phyloP scores from a whole-genome alignment of 768 basidiomycete genomes.

The Amanita inopinata region DNA sequence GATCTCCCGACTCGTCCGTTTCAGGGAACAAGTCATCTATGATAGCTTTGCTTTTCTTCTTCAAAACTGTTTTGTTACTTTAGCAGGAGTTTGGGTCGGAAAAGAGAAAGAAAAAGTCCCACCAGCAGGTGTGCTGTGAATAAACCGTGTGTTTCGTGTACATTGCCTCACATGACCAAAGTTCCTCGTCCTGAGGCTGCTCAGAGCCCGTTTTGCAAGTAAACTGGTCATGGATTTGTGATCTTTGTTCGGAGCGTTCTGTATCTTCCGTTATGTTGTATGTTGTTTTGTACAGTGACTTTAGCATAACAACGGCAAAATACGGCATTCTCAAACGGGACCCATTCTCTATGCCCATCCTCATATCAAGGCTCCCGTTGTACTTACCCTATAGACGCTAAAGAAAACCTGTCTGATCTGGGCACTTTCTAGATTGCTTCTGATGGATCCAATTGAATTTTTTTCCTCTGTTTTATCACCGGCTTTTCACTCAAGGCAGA shows the following conservation, averaged over 20 bases:
- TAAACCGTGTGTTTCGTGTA: neutral
- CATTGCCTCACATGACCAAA: neutral
- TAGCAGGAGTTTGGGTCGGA: neutral
- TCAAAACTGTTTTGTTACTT: slow-evolving; percentile 16
- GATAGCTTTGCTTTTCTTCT: slow-evolving; percentile 21
- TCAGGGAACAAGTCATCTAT: slow-evolving; percentile 25
- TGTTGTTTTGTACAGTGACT: neutral
- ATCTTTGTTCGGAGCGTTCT: neutral
- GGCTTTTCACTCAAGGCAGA: no score
- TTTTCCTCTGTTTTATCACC: no score
- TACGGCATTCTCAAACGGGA: neutral
- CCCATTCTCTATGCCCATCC: slow-evolving; percentile 32
- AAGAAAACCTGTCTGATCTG: no score
- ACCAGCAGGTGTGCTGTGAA: slow-evolving; percentile 3
- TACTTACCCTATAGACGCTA: no score
- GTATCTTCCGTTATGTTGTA: neutral
- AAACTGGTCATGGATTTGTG: slow-evolving; percentile 4
- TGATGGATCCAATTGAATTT: no score
- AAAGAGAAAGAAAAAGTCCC: neutral
- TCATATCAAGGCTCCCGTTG: no score
- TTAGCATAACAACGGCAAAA: neutral
- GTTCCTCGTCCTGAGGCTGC: neutral
- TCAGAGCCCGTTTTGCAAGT: neutral
- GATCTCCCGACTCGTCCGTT: slow-evolving; percentile 15
- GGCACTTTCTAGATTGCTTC: no score